Conservation (phyloP, 345 rosid genomes). For the Salix purpurea region DNA sequence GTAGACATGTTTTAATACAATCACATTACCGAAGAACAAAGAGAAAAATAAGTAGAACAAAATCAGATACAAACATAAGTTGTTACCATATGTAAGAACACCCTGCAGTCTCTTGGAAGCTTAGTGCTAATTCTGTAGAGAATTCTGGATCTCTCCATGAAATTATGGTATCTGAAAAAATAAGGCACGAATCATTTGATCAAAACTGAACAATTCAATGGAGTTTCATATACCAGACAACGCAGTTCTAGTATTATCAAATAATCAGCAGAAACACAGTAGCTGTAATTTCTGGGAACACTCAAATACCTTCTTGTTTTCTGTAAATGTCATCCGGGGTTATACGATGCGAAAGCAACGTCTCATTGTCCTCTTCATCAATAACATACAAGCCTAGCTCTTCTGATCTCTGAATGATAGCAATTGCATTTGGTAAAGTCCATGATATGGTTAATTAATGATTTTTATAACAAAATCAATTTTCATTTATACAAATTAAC, state of each 20-base stretch:
- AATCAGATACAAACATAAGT: neutral
- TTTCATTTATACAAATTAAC: neutral
- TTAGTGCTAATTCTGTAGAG: constrained; percentile 85
- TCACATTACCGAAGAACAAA: neutral
- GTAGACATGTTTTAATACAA: neutral
- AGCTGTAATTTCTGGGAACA: neutral
- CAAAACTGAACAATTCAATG: constrained; percentile 2
- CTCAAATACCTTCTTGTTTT: constrained; percentile 80
- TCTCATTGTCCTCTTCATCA: constrained; percentile 82
- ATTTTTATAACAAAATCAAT: neutral
- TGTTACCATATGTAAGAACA: constrained; percentile 85
- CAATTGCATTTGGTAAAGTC: neutral
- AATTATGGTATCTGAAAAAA: constrained; percentile 76
- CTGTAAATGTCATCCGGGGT: constrained; percentile 72
- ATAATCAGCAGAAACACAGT: neutral
- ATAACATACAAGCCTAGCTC: constrained; percentile 70
- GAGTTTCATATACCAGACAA: neutral
- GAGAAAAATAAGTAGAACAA: neutral
- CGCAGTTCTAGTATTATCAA: neutral
- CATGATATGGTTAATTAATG: neutral
- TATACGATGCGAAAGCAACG: constrained; percentile 75
- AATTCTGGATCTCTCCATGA: constrained; percentile 96
- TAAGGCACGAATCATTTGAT: neutral
- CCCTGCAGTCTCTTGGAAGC: constrained; percentile 93
- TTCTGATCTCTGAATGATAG: constrained; percentile 58